phyloP scores from a whole-genome alignment of 345 rosid species.

The Euphorbia pulcherrima region DNA sequence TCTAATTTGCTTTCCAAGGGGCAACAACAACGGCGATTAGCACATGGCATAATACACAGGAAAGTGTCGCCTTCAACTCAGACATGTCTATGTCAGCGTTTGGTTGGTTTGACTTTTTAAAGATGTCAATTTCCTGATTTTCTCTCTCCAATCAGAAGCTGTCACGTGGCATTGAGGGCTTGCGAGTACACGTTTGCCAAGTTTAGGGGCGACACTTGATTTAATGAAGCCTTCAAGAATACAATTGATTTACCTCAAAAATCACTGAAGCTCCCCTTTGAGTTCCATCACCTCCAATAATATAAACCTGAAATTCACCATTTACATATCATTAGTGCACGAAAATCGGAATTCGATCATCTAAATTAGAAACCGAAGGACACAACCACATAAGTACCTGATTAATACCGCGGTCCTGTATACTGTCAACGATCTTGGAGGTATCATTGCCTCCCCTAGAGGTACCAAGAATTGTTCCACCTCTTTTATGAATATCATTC shows the following conservation, averaged over 20 bases:
- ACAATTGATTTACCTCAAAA: conserved; percentile 46
- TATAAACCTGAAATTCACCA: conserved; percentile 53
- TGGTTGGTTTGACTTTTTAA: too few species aligned
- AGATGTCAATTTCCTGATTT: too few species aligned
- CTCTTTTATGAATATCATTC: conserved; percentile 89
- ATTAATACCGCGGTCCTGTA: conserved; percentile 92
- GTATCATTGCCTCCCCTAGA: conserved; percentile 90
- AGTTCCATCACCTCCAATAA: conserved; percentile 84
- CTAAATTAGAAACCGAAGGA: conserved; percentile 12
- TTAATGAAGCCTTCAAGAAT: too few species aligned
- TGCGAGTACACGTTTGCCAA: too few species aligned
- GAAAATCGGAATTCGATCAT: background rate
- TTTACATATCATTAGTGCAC: background rate
- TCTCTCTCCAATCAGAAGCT: too few species aligned
- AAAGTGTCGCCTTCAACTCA: too few species aligned
- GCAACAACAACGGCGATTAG: background rate
- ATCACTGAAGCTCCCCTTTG: conserved; percentile 68
- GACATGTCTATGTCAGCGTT: too few species aligned
- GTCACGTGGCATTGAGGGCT: too few species aligned
- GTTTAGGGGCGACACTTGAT: too few species aligned
- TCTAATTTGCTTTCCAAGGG: conserved; percentile 43
- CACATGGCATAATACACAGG: too few species aligned
- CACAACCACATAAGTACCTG: conserved; percentile 57
- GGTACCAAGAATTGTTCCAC: conserved; percentile 83
- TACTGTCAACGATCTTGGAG: conserved; percentile 83